A percentile compares a stretch with the other conserved stretches of the same genome.
Evolutionary conservation across 108 stramenopile genomes (phyloP).

Genomic region (Nitzschia sp.): DNA sequence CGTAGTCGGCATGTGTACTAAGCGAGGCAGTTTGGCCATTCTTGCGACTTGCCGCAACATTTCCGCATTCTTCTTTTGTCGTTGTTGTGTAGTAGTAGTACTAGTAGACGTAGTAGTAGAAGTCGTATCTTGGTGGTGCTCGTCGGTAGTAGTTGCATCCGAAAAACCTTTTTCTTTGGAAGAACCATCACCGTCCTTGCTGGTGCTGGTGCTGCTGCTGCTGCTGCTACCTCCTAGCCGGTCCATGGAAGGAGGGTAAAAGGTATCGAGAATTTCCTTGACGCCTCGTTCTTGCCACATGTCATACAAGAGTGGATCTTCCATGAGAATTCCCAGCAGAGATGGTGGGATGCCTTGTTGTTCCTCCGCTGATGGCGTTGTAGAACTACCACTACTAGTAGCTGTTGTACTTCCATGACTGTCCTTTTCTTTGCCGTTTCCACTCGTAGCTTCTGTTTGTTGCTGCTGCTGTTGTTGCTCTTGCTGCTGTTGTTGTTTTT

Average conservation of each 20-base stretch:
- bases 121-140: neutral
- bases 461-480: neutral
- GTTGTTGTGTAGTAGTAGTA: constrained; percentile 3
- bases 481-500: constrained; percentile 3
- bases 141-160: neutral
- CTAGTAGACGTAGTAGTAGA: no score
- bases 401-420: neutral
- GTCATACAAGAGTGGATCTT: neutral
- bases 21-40: constrained; percentile 5
- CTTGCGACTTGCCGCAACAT: constrained; percentile 8
- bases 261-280: neutral
- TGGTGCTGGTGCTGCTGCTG: neutral
- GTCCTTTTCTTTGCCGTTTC: neutral
- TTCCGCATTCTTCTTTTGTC: neutral
- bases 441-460: neutral
- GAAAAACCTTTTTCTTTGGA: neutral
- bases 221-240: no score
- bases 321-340: constrained; percentile 1
- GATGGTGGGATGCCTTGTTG: neutral
- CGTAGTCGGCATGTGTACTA: constrained; percentile 14
- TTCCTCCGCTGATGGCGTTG: no score
- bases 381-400: neutral
- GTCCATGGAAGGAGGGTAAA: no score
- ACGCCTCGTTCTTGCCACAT: constrained; percentile 5
- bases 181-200: neutral